These are phyloP conservation scores for Aphanomyces stellatus DNA, from an alignment of 352 stramenopile species.

Conservation along the genomic window DNA sequence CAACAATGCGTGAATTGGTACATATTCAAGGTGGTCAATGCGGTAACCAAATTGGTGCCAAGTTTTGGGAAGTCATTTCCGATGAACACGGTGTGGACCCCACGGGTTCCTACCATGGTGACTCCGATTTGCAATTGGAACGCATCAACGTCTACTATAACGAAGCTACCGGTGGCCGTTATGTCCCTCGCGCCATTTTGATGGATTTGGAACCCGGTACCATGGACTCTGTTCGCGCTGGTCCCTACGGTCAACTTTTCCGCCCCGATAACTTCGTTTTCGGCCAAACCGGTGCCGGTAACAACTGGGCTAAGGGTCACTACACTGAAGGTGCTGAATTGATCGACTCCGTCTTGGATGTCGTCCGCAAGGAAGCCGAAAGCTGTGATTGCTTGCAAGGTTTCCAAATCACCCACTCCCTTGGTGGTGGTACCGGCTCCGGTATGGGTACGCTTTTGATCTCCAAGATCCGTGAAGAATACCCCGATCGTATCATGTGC, in stretches of 20 bases:
- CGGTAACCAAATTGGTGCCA: constrained; percentile 98
- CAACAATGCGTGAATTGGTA: constrained; percentile 93
- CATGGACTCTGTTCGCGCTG: constrained; percentile 97
- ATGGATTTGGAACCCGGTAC: constrained; percentile 99
- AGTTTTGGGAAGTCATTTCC: constrained; percentile 98
- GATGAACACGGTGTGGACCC: constrained; percentile 93
- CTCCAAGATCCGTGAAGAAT: constrained; percentile 98
- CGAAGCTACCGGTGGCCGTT: constrained; percentile 94
- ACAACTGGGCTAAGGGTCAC: constrained; percentile 99
- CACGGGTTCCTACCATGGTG: constrained; percentile 90
- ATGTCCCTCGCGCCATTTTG: constrained; percentile 96
- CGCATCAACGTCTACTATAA: constrained; percentile 99
- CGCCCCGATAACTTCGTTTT: constrained; percentile 99
- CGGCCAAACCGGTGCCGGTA: constrained; percentile 96
- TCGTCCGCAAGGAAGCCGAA: constrained; percentile 98
- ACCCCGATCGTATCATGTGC: constrained; percentile 98
- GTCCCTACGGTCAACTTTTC: constrained; percentile 96
- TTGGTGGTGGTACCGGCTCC: constrained; percentile 97
- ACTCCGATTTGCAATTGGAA: constrained; percentile 96
- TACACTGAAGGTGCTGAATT: constrained; percentile 99
- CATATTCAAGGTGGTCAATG: constrained; percentile 98
- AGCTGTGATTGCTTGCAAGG: constrained; percentile 97
- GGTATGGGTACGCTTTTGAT: constrained; percentile 99
- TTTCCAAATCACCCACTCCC: constrained; percentile 99
- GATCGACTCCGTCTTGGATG: constrained; percentile 97